Base-by-base conservation (phyloP, 2,329 filamentous ascomycete genomes). In the Beauveria sp. region DNA sequence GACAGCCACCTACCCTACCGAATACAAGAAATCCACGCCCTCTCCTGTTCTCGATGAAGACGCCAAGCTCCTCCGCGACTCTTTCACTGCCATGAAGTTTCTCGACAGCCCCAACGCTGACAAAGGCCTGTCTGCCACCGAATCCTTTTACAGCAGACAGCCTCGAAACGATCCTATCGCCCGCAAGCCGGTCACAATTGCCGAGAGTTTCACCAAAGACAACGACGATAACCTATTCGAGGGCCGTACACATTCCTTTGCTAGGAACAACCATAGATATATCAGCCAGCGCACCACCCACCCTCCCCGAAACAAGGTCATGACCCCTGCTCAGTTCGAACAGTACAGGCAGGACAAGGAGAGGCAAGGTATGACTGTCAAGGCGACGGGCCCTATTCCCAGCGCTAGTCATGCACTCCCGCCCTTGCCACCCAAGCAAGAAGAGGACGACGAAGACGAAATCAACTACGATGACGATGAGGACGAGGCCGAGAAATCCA, bases 311-410 rank as follows among this genome's bases (percentile, higher is more conserved):
- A 88, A 84, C 71, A 95, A 95, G 73, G 88, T 95, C 65, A 96
- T 96, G 90, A 96, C 92, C 1, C 89, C 89, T 1, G 90, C 88
- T 12, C 86, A 96, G 71, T 96, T 96, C 67, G 91, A 96, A 71
- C 83, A 83, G 66, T 93, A 93, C 69, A 84, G 87, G 64, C 83
- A 88, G 69, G 88, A 95, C 70, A 88, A 90, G 69, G 87, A 87
- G 66, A 80, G 85, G n/a, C 79, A 82, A 61, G 79, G 65, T 60
- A 70, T 71, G 40, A 78, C 73, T 31, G 78, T 76, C 67, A 80
- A 74, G 67, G 76, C 62, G 66, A 64, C 71, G 70, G 22, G 80
- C 9, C 51, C 56, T 51, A 24, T 20, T 3, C 9, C 43, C 12
- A n/a, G 40, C 18, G n/a, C 12, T 42, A 43, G 38, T 5, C 38